Conservation (phyloP, 2,329 filamentous ascomycete species). For the Cordyceps cicadae region DNA sequence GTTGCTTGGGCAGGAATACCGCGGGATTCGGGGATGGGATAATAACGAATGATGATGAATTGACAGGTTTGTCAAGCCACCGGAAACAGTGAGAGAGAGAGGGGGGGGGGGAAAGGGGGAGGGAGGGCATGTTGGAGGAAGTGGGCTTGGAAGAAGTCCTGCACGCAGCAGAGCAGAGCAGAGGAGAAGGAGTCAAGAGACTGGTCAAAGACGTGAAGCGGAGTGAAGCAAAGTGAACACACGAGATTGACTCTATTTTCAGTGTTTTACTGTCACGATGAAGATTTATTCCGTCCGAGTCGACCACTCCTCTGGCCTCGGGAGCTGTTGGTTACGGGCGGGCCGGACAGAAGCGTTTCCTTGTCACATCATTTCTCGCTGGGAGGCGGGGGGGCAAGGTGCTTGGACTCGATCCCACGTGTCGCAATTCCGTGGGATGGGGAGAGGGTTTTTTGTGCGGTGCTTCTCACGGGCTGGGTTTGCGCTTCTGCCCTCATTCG, state of each 20-base stretch:
- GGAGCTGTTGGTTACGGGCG: no score
- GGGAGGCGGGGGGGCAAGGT: no score
- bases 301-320: no score
- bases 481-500: not conserved
- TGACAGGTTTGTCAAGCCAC: not conserved
- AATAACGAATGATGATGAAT: not conserved
- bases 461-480: not conserved
- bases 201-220: no score
- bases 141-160: not conserved
- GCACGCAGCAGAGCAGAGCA: not conserved
- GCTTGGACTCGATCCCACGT: not conserved
- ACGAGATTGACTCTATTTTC: not conserved
- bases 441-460: no score
- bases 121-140: not conserved
- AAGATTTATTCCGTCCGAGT: no score
- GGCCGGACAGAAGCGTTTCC: no score
- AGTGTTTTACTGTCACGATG: not conserved
- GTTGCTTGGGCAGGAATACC: not conserved
- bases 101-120: no score
- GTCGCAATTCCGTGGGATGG: not conserved
- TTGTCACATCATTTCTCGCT: no score
- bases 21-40: not conserved
- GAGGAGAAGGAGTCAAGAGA: no score
- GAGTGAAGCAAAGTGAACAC: not conserved
- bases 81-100: slow-evolving; percentile 1